A percentile compares a stretch with the other conserved stretches of the same genome.
Conservation (phyloP, 306 rosid genomes). For the Argentina anserina region DNA sequence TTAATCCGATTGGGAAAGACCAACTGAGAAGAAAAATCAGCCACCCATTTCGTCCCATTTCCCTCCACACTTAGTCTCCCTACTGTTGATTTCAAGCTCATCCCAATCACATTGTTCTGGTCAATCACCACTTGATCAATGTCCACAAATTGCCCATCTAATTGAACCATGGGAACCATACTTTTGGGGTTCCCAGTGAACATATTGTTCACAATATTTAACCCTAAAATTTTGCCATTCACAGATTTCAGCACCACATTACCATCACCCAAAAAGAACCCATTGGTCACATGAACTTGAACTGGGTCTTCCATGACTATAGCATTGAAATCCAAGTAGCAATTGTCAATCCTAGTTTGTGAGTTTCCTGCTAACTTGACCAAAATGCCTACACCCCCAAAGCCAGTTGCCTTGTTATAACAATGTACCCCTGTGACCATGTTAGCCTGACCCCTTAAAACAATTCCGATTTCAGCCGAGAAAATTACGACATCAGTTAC, state of each 20-base stretch:
- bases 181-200: slow-evolving; percentile 41
- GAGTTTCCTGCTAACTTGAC: slow-evolving; percentile 56
- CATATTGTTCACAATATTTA: slow-evolving; percentile 58
- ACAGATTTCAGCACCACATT: slow-evolving; percentile 48
- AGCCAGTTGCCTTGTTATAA: slow-evolving; percentile 55
- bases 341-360: slow-evolving; percentile 57
- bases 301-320: slow-evolving; percentile 70
- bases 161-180: slow-evolving; percentile 42
- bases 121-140: slow-evolving; percentile 66
- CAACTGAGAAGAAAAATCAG: slow-evolving; percentile 50
- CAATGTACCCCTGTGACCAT: slow-evolving; percentile 63
- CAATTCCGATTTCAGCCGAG: slow-evolving; percentile 56
- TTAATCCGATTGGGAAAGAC: slow-evolving; percentile 49
- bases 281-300: slow-evolving; percentile 73
- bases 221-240: slow-evolving; percentile 49
- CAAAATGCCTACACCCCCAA: slow-evolving; percentile 61
- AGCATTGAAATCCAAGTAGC: slow-evolving; percentile 60
- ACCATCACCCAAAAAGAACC: slow-evolving; percentile 59
- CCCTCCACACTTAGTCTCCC: slow-evolving; percentile 41
- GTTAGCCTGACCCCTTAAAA: slow-evolving; percentile 60
- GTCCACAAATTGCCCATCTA: slow-evolving; percentile 48
- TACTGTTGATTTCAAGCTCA: slow-evolving; percentile 58
- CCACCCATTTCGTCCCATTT: slow-evolving; percentile 55
- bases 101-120: slow-evolving; percentile 53
- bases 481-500: slow-evolving; percentile 44